Conservation (phyloP, 345 rosid species). For the Citrus sp. region DNA sequence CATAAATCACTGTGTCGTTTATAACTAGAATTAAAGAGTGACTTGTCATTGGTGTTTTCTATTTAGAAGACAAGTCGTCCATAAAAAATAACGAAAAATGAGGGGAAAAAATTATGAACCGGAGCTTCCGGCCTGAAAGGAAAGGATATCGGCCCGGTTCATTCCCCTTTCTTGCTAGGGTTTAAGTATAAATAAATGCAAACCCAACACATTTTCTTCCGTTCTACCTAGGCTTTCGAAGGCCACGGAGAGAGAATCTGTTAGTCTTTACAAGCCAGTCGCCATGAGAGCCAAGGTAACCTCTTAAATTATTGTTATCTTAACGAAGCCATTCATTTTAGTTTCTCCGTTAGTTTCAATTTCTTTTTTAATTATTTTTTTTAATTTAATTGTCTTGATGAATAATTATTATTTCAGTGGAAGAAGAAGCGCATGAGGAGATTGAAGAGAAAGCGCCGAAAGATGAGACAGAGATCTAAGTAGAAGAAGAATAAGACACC, state of each 20-base stretch:
- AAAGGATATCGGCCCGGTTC: not conserved
- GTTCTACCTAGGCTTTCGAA: not conserved
- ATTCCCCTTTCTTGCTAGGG: not conserved
- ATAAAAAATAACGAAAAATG: too few species aligned
- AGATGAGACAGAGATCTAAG: constrained; percentile 44
- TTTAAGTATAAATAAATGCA: not conserved
- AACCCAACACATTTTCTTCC: rapidly evolving
- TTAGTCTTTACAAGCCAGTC: not conserved
- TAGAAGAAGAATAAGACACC: constrained; percentile 29
- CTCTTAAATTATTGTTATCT: not conserved
- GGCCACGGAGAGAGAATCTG: not conserved
- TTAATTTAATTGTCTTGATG: not conserved
- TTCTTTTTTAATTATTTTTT: not conserved
- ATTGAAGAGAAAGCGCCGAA: constrained; percentile 38
- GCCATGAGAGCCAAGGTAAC: constrained; percentile 27
- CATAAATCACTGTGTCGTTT: not conserved
- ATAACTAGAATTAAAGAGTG: not conserved
- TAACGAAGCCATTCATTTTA: not conserved
- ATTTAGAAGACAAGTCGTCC: not conserved
- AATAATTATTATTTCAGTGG: constrained; percentile 19
- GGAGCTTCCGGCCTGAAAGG: not conserved
- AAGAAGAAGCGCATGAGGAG: constrained; percentile 44
- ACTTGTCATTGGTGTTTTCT: not conserved
- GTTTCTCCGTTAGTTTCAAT: not conserved
- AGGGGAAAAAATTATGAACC: not conserved